Evolutionary conservation across 169 alveolate genomes (phyloP), one percentile per base, ranked within the genome.

Genomic region (Theileria parva): DNA sequence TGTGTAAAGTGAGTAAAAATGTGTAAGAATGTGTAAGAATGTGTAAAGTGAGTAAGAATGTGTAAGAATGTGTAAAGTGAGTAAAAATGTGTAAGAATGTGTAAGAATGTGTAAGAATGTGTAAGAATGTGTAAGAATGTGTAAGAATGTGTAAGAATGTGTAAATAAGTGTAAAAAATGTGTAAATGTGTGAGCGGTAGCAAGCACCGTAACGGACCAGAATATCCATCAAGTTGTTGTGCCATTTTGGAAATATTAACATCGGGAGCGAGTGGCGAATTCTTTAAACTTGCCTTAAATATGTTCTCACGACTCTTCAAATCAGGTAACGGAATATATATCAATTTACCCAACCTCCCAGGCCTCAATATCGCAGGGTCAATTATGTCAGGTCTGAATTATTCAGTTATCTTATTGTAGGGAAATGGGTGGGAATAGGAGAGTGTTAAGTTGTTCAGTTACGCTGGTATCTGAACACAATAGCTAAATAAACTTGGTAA

Each of bases 301-400:
- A 91, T 88, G 68, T 93, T 91, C 85, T 23, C 97, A 78, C 99
- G 89, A 64, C 97, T 92, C 86, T 95, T 95, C 79, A 91, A 77
- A 80, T 96, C 99, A 12, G 99, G 99, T 23, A 96, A 81, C n/a
- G 99, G 97, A 66, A 96, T 96, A 80, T 96, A 96, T 64, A 96
- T 95, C 30, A 95, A 91, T 78, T 96, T 91, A 88, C 95, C 99
- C 30, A 96, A 81, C 59, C 99, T 64, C 39, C 99, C 99, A 13
- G 99, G 98, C 89, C 99, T 94, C 69, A 95, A 87, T 55, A 96
- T 81, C 30, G 99, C 99, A 64, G 95, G 97, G 86, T 96, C 99
- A 15, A 96, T 85, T 21, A 95, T 95, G 76, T 96, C 99, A 19
- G 99, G 99, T 81, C 99, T 88, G 12, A 55, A 55, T 4, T 21